These are phyloP conservation scores for Smallanthus sonchifolius DNA, from an alignment of 129 eudicot genomes.

Conservation along the genomic window DNA sequence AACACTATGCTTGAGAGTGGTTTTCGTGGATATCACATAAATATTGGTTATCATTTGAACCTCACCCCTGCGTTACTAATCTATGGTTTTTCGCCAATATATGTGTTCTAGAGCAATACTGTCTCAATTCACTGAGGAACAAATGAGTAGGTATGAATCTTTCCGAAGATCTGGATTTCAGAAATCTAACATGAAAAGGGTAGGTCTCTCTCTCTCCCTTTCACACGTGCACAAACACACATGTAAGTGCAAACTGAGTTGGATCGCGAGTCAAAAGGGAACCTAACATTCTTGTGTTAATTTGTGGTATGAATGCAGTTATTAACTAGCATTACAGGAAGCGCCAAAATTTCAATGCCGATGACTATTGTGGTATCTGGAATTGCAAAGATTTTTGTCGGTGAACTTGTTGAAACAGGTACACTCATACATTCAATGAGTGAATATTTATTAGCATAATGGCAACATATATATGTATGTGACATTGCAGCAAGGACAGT, in stretches of 20 bases:
- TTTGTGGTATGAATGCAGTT: conserved; percentile 44
- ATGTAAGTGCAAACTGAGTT: background rate
- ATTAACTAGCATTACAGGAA: conserved; percentile 80
- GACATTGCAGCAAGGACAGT: conserved; percentile 62
- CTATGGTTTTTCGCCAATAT: background rate
- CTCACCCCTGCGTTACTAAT: conserved; percentile 15
- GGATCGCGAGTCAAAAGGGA: background rate
- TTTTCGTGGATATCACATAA: no score
- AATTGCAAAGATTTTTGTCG: conserved; percentile 92
- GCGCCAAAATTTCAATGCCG: conserved; percentile 76
- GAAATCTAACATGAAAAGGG: conserved; percentile 94
- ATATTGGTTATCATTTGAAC: no score
- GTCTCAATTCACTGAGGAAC: conserved; percentile 81
- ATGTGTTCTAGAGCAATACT: conserved; percentile 58
- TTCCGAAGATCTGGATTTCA: conserved; percentile 95
- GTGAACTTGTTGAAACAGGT: conserved; percentile 95
- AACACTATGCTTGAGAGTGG: no score
- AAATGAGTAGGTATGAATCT: conserved; percentile 92
- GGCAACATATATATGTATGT: background rate
- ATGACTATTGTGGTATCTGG: conserved; percentile 96
- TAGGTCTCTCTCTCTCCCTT: conserved; percentile 18
- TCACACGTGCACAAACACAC: background rate
- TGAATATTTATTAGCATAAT: background rate
- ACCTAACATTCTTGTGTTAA: conserved; percentile 3
- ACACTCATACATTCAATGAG: background rate